Percentiles rank a stretch among this genome's conserved stretches.
Conservation (phyloP, 2,329 filamentous ascomycete species). For the Fusarium nematophilum region DNA sequence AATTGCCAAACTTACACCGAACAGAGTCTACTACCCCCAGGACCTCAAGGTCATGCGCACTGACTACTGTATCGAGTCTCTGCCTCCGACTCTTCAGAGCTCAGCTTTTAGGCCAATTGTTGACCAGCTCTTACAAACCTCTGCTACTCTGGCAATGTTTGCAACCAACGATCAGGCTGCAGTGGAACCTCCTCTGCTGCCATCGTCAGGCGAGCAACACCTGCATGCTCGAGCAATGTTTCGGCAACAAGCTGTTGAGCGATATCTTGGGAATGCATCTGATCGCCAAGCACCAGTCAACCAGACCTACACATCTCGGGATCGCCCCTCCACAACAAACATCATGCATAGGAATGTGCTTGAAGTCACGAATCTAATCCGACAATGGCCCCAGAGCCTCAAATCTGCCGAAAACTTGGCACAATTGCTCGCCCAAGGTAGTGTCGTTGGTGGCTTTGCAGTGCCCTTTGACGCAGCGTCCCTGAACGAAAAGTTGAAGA, state of each 20-base stretch:
- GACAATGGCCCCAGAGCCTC: conserved; percentile 29
- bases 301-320: conserved; percentile 29
- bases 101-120: conserved; percentile 50
- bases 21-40: conserved; percentile 51
- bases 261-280: conserved; percentile 16
- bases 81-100: conserved; percentile 49
- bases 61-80: conserved; percentile 44
- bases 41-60: conserved; percentile 49
- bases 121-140: conserved; percentile 45
- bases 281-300: conserved; percentile 13
- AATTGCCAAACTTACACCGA: conserved; percentile 44
- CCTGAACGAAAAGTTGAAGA: conserved; percentile 34
- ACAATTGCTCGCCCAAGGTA: conserved; percentile 22
- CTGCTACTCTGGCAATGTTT: conserved; percentile 42
- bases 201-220: conserved; percentile 25
- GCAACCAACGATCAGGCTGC: conserved; percentile 21
- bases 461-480: conserved; percentile 26
- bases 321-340: conserved; percentile 32
- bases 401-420: conserved; percentile 33
- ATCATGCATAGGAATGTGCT: conserved; percentile 39
- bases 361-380: conserved; percentile 30
- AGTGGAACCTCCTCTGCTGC: conserved; percentile 7
- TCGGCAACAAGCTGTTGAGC: conserved; percentile 31
- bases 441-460: conserved; percentile 33
- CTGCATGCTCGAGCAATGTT: conserved; percentile 30